Conservation (phyloP, 2,329 filamentous ascomycete species). For the Fusarium dlaminii region DNA sequence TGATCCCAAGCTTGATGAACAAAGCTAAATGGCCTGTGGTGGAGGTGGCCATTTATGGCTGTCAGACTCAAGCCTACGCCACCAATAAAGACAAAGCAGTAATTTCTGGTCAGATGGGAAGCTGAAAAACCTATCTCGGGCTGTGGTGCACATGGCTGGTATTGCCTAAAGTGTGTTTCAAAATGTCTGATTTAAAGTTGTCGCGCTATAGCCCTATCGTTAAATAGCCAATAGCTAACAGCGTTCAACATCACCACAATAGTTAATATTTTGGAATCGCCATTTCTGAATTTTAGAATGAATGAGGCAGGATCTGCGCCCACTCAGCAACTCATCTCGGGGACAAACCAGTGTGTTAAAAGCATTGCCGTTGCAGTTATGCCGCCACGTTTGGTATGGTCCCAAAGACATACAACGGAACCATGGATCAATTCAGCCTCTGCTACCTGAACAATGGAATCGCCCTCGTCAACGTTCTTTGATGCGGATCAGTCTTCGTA, state of each 20-base stretch:
- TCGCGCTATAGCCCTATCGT: not conserved
- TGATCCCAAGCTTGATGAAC: not conserved
- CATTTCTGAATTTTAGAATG: accelerated
- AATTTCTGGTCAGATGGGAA: not conserved
- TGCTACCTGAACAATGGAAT: not conserved
- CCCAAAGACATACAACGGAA: not conserved
- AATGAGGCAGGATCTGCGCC: accelerated
- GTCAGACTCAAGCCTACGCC: too few relatives aligned
- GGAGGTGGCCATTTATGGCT: not conserved
- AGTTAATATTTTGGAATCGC: accelerated
- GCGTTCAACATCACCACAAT: not conserved
- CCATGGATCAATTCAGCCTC: not conserved
- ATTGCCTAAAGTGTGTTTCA: not conserved
- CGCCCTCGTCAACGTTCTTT: accelerated
- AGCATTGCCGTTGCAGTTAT: accelerated
- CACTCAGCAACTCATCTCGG: not conserved
- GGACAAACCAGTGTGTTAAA: not conserved
- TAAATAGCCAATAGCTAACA: not conserved
- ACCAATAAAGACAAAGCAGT: not conserved
- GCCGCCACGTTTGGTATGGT: not conserved
- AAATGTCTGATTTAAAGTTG: not conserved
- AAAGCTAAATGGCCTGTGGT: not conserved
- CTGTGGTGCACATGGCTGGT: not conserved
- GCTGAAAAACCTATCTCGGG: not conserved
- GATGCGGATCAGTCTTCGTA: accelerated